phyloP scores from a whole-genome alignment of 164 flowering plant genomes.

The Vitis rotundifolia region DNA sequence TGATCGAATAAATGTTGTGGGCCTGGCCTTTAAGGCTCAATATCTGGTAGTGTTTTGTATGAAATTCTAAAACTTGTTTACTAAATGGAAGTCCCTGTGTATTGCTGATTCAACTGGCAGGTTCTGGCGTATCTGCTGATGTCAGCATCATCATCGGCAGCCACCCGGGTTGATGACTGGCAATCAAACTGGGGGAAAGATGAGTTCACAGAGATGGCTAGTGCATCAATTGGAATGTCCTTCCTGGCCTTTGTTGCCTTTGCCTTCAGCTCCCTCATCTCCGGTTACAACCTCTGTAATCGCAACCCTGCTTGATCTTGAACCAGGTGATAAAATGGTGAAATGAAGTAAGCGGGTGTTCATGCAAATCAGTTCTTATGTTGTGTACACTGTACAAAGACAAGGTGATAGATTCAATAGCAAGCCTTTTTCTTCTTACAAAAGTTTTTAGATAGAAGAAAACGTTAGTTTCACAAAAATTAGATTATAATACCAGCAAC shows the following conservation, averaged over 20 bases:
- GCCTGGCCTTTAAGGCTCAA: neutral
- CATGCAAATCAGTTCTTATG: too few species aligned
- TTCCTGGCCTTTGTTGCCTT: constrained; percentile 79
- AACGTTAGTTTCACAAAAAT: too few species aligned
- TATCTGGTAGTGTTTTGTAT: neutral
- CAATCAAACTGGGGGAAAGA: constrained; percentile 86
- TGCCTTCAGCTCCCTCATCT: constrained; percentile 75
- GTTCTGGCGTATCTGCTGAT: constrained; percentile 79
- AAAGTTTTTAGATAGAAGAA: too few species aligned
- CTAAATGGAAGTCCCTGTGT: constrained; percentile 1
- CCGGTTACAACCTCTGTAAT: constrained; percentile 69
- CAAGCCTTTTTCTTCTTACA: too few species aligned
- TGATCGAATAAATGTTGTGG: neutral
- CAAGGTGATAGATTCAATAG: too few species aligned
- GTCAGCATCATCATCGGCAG: constrained; percentile 89
- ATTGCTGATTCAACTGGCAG: constrained; percentile 36
- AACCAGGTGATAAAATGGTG: too few species aligned
- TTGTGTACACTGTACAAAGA: too few species aligned
- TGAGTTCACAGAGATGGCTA: constrained; percentile 78
- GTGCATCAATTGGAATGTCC: constrained; percentile 73
- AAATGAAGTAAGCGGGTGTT: too few species aligned
- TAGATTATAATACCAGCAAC: too few species aligned
- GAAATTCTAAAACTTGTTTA: neutral
- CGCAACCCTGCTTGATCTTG: constrained; percentile 15
- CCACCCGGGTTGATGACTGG: constrained; percentile 81